Evolutionary conservation across 305 asterid genomes (phyloP).

Genomic region (Solanum aculeatissimum): DNA sequence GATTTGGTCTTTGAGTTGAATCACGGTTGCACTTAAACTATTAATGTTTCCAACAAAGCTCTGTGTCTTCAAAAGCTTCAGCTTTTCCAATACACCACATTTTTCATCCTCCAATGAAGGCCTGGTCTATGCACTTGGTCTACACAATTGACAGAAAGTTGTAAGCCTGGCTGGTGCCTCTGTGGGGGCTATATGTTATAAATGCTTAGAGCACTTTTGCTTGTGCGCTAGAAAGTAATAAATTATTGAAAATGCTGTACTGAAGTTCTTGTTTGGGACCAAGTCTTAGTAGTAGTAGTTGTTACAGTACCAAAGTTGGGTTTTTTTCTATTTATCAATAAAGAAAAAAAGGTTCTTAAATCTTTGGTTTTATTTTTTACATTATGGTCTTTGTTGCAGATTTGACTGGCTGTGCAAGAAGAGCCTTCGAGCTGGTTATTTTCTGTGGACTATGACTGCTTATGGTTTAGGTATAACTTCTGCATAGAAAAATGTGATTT

Average conservation of each 20-base stretch:
- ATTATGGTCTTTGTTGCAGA: conserved; percentile 22
- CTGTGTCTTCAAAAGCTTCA: background rate
- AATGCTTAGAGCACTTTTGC: background rate
- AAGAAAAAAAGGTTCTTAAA: background rate
- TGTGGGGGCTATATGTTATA: background rate
- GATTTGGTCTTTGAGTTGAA: background rate
- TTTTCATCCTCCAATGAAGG: background rate
- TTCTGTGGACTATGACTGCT: conserved; percentile 84
- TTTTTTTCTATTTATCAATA: background rate
- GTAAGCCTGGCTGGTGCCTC: background rate
- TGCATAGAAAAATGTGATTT: background rate
- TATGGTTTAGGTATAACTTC: conserved; percentile 69
- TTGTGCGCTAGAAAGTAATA: background rate
- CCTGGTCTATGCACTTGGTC: background rate
- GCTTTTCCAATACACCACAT: background rate
- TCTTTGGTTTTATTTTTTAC: background rate
- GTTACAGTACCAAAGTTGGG: background rate
- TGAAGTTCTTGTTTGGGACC: background rate
- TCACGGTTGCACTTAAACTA: background rate
- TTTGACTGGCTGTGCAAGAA: conserved; percentile 86
- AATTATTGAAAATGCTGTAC: background rate
- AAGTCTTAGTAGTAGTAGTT: background rate
- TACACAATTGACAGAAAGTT: background rate
- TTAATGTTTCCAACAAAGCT: background rate
- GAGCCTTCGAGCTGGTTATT: conserved; percentile 70